Conservation (phyloP, 805 yeast species). For the Schwanniomyces vanrijiae region DNA sequence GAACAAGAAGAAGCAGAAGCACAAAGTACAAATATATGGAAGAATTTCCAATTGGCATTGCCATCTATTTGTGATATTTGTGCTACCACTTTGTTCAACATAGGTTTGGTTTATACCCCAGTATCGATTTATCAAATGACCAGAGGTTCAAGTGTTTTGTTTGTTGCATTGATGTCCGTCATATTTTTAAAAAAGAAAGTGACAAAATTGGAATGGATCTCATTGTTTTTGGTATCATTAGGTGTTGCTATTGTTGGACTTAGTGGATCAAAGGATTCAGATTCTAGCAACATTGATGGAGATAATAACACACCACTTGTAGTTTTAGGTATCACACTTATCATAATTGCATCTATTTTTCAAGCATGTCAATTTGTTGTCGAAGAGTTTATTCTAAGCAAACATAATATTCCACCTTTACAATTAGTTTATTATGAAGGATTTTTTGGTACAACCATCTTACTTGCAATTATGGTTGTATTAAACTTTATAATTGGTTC, state of each 20-base stretch:
- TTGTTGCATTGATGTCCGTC: slow-evolving; percentile 72
- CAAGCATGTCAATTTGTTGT: slow-evolving; percentile 77
- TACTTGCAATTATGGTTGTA: slow-evolving; percentile 45
- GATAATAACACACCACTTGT: slow-evolving; percentile 22
- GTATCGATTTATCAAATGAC: slow-evolving; percentile 85
- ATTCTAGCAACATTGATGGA: slow-evolving; percentile 7
- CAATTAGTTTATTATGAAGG: slow-evolving; percentile 76
- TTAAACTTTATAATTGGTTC: slow-evolving; percentile 43
- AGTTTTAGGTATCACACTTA: slow-evolving; percentile 55
- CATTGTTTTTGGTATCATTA: slow-evolving; percentile 59
- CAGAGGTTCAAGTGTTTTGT: slow-evolving; percentile 73
- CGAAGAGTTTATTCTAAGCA: slow-evolving; percentile 66
- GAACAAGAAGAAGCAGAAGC: slow-evolving; percentile 3
- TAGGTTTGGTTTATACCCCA: slow-evolving; percentile 74
- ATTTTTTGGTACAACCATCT: slow-evolving; percentile 54
- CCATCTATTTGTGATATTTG: slow-evolving; percentile 72
- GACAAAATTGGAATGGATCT: slow-evolving; percentile 64
- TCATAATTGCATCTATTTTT: slow-evolving; percentile 62
- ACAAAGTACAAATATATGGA: slow-evolving; percentile 9
- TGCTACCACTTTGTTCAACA: slow-evolving; percentile 73
- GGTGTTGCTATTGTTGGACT: slow-evolving; percentile 76
- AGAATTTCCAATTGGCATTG: slow-evolving; percentile 38
- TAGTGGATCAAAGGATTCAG: slow-evolving; percentile 51
- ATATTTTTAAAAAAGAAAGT: slow-evolving; percentile 57
- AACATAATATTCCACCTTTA: slow-evolving; percentile 57